A percentile compares a stretch with the other conserved stretches of the same genome.
Evolutionary conservation across 345 rosid genomes (phyloP).

Genomic region (Euphorbia peplus): DNA sequence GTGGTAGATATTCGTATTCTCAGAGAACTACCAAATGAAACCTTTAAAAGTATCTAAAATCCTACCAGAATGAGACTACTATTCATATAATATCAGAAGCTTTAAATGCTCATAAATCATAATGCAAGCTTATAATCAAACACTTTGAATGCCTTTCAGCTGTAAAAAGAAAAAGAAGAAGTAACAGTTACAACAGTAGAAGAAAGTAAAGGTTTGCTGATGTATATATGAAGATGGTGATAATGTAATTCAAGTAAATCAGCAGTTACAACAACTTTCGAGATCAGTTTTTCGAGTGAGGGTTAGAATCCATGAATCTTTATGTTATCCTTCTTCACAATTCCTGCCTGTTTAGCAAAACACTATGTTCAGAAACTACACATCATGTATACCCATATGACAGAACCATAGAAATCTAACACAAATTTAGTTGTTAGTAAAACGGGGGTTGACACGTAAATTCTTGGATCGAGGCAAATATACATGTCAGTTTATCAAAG

Average conservation of each 20-base stretch:
- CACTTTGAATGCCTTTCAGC: neutral
- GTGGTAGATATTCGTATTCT: too few relatives aligned
- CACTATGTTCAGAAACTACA: neutral
- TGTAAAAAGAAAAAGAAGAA: neutral
- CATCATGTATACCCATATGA: too few relatives aligned
- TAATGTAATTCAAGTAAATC: neutral
- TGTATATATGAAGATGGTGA: neutral
- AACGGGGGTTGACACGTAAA: too few relatives aligned
- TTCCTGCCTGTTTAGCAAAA: conserved; percentile 53
- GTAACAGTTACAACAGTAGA: neutral
- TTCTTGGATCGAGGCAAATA: too few relatives aligned
- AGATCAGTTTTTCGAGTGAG: neutral
- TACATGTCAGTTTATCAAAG: too few relatives aligned
- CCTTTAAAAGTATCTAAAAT: too few relatives aligned
- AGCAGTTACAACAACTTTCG: neutral
- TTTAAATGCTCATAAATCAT: neutral
- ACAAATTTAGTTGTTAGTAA: too few relatives aligned
- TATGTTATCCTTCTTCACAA: conserved; percentile 94
- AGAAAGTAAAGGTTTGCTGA: neutral
- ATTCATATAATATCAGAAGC: too few relatives aligned
- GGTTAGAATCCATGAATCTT: conserved; percentile 33
- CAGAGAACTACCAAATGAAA: too few relatives aligned
- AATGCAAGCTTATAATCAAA: neutral
- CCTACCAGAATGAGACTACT: too few relatives aligned
- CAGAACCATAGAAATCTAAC: too few relatives aligned